phyloP scores from a whole-genome alignment of 805 yeast genomes.

The Huiozyma naganishii region DNA sequence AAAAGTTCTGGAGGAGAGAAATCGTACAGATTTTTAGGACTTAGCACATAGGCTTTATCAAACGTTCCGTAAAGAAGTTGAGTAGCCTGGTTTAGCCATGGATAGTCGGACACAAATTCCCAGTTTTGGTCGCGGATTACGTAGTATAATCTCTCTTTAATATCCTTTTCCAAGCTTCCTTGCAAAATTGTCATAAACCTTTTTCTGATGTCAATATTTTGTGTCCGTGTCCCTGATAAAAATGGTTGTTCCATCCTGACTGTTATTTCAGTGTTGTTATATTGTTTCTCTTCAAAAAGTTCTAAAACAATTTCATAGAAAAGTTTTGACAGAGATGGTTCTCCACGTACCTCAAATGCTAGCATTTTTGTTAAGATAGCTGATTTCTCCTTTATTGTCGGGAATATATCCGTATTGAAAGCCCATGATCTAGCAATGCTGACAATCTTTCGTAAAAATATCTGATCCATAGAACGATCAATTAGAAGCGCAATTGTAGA shows the following conservation, averaged over 20 bases:
- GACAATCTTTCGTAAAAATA: constrained; percentile 62
- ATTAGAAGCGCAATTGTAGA: constrained; percentile 80
- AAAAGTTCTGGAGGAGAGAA: constrained; percentile 34
- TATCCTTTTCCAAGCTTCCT: constrained; percentile 65
- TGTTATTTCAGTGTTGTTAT: constrained; percentile 78
- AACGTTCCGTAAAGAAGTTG: constrained; percentile 77
- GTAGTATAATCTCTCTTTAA: constrained; percentile 71
- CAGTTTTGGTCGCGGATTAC: constrained; percentile 93
- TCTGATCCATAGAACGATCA: constrained; percentile 75
- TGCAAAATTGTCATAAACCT: constrained; percentile 72
- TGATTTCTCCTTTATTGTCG: constrained; percentile 92
- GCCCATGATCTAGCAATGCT: constrained; percentile 82
- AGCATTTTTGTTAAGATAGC: constrained; percentile 89
- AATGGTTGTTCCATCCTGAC: constrained; percentile 95
- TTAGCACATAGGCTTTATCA: constrained; percentile 38
- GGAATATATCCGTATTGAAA: constrained; percentile 77
- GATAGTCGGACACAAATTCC: constrained; percentile 88
- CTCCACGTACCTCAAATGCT: constrained; percentile 82
- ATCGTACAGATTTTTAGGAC: constrained; percentile 39
- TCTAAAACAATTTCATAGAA: constrained; percentile 82
- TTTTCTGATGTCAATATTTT: constrained; percentile 62
- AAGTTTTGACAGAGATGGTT: constrained; percentile 60
- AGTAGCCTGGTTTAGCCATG: constrained; percentile 90
- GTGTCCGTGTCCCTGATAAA: constrained; percentile 80
- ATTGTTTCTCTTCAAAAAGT: constrained; percentile 68